Conservation (phyloP, 495 filamentous ascomycete genomes). For the Jackrogersella minutella region DNA sequence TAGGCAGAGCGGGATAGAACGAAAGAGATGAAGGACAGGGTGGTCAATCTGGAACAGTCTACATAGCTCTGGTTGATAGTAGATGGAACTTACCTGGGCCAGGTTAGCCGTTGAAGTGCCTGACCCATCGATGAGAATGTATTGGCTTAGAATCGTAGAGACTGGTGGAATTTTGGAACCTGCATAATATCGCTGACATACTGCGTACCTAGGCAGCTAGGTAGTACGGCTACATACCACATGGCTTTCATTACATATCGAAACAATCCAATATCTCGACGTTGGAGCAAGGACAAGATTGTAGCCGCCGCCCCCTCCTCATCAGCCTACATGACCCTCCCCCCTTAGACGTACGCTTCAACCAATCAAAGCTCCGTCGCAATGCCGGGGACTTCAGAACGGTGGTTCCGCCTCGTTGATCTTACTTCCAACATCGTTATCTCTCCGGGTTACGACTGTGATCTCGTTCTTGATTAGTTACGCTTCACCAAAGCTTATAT, state of each 20-base stretch:
- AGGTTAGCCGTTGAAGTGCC: slow-evolving; percentile 9
- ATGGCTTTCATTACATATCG: slow-evolving; percentile 18
- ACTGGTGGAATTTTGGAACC: slow-evolving; percentile 26
- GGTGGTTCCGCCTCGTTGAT: slow-evolving; percentile 28
- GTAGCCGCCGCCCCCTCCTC: slow-evolving; percentile 11
- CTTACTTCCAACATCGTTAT: slow-evolving; percentile 31
- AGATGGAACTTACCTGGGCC: slow-evolving; percentile 9
- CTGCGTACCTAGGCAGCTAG: no score
- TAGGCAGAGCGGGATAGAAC: slow-evolving; percentile 24
- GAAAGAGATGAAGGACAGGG: slow-evolving; percentile 9
- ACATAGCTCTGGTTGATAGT: slow-evolving; percentile 6
- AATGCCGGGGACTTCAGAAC: slow-evolving; percentile 18
- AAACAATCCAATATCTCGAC: background rate
- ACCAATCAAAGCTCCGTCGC: slow-evolving; percentile 34
- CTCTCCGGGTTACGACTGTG: slow-evolving; percentile 29
- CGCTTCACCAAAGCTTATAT: background rate
- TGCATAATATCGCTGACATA: slow-evolving; percentile 19
- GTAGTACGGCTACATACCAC: slow-evolving; percentile 22
- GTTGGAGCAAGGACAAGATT: background rate
- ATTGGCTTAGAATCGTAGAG: slow-evolving; percentile 1
- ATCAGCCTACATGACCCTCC: slow-evolving; percentile 15
- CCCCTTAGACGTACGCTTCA: slow-evolving; percentile 1
- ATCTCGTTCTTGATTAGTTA: slow-evolving; percentile 36
- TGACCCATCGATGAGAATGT: slow-evolving; percentile 8
- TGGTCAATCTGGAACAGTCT: slow-evolving; percentile 30